A percentile compares a stretch with the other conserved stretches of the same genome.
Conservation (phyloP, 306 rosid genomes). For the Calophaca sinica region DNA sequence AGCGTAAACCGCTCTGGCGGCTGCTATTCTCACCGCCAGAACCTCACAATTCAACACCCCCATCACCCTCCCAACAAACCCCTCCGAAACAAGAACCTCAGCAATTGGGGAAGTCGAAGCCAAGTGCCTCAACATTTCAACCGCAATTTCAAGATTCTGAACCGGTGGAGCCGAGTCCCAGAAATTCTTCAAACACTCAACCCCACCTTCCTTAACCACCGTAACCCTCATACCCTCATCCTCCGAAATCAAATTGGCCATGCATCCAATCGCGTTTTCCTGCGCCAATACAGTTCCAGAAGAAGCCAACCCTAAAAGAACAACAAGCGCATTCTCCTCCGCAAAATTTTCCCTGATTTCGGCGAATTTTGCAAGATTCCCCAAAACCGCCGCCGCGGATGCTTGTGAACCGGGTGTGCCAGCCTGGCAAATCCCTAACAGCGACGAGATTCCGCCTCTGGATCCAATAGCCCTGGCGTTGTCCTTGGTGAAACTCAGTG, state of each 20-base stretch:
- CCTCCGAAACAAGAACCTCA: constrained; percentile 68
- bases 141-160: constrained; percentile 73
- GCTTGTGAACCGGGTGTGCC: constrained; percentile 95
- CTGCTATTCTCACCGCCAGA: constrained; percentile 74
- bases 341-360: constrained; percentile 73
- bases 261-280: constrained; percentile 81
- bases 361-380: constrained; percentile 66
- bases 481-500: constrained; percentile 70
- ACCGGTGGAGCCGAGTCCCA: constrained; percentile 71
- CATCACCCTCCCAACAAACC: constrained; percentile 62
- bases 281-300: constrained; percentile 80
- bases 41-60: constrained; percentile 70
- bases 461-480: constrained; percentile 88
- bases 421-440: constrained; percentile 82
- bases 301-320: constrained; percentile 66
- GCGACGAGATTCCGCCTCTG: constrained; percentile 88
- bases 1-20: constrained; percentile 70
- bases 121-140: constrained; percentile 68
- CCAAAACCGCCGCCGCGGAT: constrained; percentile 77
- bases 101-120: constrained; percentile 57
- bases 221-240: constrained; percentile 63
- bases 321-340: constrained; percentile 75
- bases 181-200: constrained; percentile 74
- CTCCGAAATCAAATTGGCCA: constrained; percentile 69
- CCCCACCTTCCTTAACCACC: constrained; percentile 74